phyloP scores from a whole-genome alignment of 2,329 filamentous ascomycete genomes.

The Ceratocystis albifundus region DNA sequence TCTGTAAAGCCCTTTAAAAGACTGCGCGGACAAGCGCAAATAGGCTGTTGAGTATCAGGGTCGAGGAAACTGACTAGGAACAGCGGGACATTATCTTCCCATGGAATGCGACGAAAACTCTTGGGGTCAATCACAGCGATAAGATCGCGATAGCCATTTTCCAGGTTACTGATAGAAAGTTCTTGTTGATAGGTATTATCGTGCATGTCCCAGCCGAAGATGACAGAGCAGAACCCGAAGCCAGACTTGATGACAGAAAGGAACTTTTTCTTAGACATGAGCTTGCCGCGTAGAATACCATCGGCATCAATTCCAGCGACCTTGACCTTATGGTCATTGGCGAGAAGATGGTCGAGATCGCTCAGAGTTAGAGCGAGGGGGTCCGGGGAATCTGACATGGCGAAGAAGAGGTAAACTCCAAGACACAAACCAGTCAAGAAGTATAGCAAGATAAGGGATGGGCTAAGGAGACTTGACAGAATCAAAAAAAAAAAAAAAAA shows the following conservation, averaged over 20 bases:
- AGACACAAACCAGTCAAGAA: not conserved
- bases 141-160: conserved; percentile 80
- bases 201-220: conserved; percentile 97
- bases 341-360: conserved; percentile 54
- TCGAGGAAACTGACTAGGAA: conserved; percentile 77
- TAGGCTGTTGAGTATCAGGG: conserved; percentile 58
- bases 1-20: conserved; percentile 56
- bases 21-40: conserved; percentile 70
- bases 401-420: conserved; percentile 4
- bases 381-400: conserved; percentile 26
- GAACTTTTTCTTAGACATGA: conserved; percentile 89
- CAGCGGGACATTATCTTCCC: conserved; percentile 78
- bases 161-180: conserved; percentile 75
- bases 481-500: not conserved
- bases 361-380: conserved; percentile 51
- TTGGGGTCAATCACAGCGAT: conserved; percentile 69
- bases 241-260: conserved; percentile 66
- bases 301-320: conserved; percentile 81
- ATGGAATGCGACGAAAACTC: conserved; percentile 74
- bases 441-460: not conserved
- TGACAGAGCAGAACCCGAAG: conserved; percentile 87
- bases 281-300: conserved; percentile 75
- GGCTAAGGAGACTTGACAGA: not conserved
- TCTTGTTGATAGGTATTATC: conserved; percentile 80
- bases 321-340: conserved; percentile 68